Evolutionary conservation across 2,329 filamentous ascomycete genomes (phyloP), one percentile per base, ranked within the genome.

Genomic region (Fusarium kyushuense): DNA sequence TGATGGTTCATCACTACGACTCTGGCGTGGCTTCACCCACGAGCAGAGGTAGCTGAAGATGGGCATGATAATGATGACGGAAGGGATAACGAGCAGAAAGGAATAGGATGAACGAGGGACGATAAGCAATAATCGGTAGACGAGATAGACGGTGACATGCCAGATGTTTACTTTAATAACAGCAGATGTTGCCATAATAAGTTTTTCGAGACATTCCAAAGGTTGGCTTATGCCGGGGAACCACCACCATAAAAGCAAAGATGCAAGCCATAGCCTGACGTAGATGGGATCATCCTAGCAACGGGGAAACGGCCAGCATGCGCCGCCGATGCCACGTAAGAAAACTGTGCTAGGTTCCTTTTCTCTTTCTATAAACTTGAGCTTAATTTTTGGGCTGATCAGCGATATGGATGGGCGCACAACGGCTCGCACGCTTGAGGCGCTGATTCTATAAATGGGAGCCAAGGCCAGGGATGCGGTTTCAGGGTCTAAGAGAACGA

Each of bases 401-500:
- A n/a, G 21, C 35, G 41, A 25, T 40, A 46, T 45, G 56, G 40
- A 36, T 48, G 46, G 67, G 52, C 51, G 48, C 56, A 54, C 32
- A 43, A 58, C 47, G 38, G 54, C 61, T 66, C 40, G 40, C 40
- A 38, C 23, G 38, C 27, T 63, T 63, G 59, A 57, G 60, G 54
- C 27, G 43, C 38, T 38, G 46, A 51, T 67, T 67, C 71, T 73
- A 73, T 72, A 69, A 72, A 70, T 73, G 71, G 71, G 58, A 41
- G 29, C 33, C 30, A 35, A 40, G 5, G n/a, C 43, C 58, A 57
- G 33, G 51, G 38, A 40, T 45, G n/a, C 12, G 9, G 17, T 35
- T 56, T 36, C 38, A 58, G 14, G 33, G 38, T 29, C 33, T 30
- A 25, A 29, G 40, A 25, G 23, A 58, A 45, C 21, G 19, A 33